Base-by-base conservation (phyloP, 2,329 filamentous ascomycete species). In the Botrytis porri region DNA sequence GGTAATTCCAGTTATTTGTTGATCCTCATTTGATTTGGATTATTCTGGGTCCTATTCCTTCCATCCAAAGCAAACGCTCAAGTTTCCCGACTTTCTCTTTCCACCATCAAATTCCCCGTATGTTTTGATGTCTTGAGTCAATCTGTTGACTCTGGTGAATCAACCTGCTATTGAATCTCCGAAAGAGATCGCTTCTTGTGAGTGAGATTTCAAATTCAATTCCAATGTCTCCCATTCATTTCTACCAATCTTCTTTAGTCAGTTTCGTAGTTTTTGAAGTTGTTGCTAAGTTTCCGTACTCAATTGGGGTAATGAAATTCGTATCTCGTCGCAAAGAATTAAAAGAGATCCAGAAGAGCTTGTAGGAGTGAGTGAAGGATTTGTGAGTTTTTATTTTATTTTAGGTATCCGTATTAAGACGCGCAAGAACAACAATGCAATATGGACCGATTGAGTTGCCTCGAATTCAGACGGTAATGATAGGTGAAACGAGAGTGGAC, bases 1-100 rank as follows among this genome's bases (percentile, higher is more conserved):
- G n/a, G 37, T 41, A 57, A n/a, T 41, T 43, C 48, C 37, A 67
- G 25, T 67, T 39, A 25, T 67, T 67, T 57, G n/a, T 67, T 41
- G 64, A 67, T 67, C 25, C 64, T 57, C 64, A 57, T 57, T 67
- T 41, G 48, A 67, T 32, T 67, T 54, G 48, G 12, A 57, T 57
- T 18, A 67, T 57, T 57, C 14, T 39, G 54, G 25, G 9, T 57
- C 5, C 16, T 43, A 32, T 57, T 25, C n/a, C 25, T 41, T 67
- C 18, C 29, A 6, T 7, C 43, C 2, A 14, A 48, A 65, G 41
- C 29, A 51, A 48, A 39, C 37, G 1, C 48, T 57, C 48, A 10
- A 32, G 48, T 32, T 57, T 41, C 9, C 35, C 65, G 9, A 16
- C 35, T 51, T 20, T 41, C 5, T 25, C n/a, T n/a, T 41, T 39